phyloP scores from a whole-genome alignment of 352 stramenopile species.

The Phytophthora ramorum region DNA sequence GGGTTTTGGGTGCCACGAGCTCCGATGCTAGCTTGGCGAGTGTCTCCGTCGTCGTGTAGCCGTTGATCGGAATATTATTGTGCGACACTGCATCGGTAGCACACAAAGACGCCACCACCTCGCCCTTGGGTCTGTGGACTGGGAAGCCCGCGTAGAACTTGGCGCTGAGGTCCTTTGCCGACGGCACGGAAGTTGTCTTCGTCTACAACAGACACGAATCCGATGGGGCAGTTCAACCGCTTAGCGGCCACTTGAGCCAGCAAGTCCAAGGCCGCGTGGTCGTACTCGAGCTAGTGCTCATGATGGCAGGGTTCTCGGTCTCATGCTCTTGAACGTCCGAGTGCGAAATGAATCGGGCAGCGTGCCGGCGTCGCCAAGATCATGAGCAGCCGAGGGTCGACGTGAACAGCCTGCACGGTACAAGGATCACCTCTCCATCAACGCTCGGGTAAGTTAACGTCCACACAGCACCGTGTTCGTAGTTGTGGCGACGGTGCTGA shows the following conservation, averaged over 20 bases:
- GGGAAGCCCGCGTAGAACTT: constrained; percentile 84
- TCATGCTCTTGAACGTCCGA: too few species aligned
- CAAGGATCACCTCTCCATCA: too few species aligned
- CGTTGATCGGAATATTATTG: constrained; percentile 70
- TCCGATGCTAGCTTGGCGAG: constrained; percentile 61
- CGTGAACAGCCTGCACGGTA: too few species aligned
- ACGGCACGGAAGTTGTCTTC: constrained; percentile 58
- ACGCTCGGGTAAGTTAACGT: too few species aligned
- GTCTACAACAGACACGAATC: constrained; percentile 69
- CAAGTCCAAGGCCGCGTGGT: constrained; percentile 59
- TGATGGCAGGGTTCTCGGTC: too few species aligned
- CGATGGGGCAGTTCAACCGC: constrained; percentile 62
- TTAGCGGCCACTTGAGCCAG: constrained; percentile 69
- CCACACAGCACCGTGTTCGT: too few species aligned
- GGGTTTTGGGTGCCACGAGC: constrained; percentile 34
- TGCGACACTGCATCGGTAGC: constrained; percentile 49
- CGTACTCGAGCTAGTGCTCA: too few species aligned
- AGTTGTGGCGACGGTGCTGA: too few species aligned
- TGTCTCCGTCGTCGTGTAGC: constrained; percentile 79
- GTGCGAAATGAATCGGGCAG: too few species aligned
- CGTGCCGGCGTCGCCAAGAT: too few species aligned
- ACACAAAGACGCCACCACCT: constrained; percentile 66
- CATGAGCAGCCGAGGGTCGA: too few species aligned
- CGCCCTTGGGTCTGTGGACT: constrained; percentile 48
- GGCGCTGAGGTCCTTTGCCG: constrained; percentile 52